These are phyloP conservation scores for Vitis hybrid DNA, from an alignment of 177 flowering plant genomes.

Conservation along the genomic window DNA sequence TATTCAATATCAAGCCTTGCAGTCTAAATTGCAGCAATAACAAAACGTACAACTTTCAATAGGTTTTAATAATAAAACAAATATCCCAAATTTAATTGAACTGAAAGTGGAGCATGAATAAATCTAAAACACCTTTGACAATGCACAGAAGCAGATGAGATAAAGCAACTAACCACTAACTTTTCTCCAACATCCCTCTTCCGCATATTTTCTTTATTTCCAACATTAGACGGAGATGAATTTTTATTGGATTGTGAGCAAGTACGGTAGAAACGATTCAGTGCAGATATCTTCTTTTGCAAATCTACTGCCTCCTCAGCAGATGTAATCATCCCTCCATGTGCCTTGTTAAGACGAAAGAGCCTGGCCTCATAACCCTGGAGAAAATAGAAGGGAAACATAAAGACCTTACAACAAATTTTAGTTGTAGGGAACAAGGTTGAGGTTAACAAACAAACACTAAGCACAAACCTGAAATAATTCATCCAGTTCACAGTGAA, in stretches of 20 bases:
- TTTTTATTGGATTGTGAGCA: conserved; percentile 42
- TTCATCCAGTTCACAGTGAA: conserved; percentile 81
- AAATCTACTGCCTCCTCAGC: conserved; percentile 82
- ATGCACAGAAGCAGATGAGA: background rate
- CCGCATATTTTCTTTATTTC: conserved; percentile 33
- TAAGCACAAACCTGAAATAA: conserved; percentile 66
- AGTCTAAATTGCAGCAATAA: no score
- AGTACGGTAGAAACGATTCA: conserved; percentile 62
- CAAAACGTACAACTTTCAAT: no score
- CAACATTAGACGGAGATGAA: conserved; percentile 29
- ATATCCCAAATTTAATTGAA: background rate
- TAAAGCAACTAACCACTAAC: conserved; percentile 58
- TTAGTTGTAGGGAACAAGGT: background rate
- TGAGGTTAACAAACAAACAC: conserved; percentile 2
- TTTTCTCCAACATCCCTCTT: conserved; percentile 62
- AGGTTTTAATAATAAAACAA: no score
- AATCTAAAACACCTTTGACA: background rate
- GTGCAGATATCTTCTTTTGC: conserved; percentile 67
- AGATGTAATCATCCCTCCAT: conserved; percentile 62
- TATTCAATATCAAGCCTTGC: no score
- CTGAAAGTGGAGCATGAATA: background rate
- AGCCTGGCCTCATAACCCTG: conserved; percentile 88
- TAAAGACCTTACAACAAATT: background rate
- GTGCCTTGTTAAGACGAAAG: conserved; percentile 62
- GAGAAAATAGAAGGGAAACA: conserved; percentile 12